Percentiles rank a stretch among this genome's conserved stretches.
These are phyloP conservation scores for Irpex rosettiformis DNA, from an alignment of 1,284 basidiomycete genomes.

Conservation along the genomic window DNA sequence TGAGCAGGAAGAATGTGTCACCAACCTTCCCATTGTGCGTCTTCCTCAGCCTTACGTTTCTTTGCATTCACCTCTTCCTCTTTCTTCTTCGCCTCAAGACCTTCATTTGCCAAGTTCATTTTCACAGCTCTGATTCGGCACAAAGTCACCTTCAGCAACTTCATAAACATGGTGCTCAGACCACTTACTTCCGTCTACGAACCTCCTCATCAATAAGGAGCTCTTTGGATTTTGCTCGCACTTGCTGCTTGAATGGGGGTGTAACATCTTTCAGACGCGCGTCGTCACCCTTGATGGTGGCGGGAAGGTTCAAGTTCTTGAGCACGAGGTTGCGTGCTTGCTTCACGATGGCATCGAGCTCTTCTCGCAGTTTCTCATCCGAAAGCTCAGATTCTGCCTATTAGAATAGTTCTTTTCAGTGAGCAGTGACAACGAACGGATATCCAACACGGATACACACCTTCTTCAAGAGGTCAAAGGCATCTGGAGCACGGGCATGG, in stretches of 20 bases:
- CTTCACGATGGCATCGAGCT: slow-evolving; percentile 73
- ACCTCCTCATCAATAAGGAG: slow-evolving; percentile 81
- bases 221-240: slow-evolving; percentile 70
- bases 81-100: slow-evolving; percentile 78
- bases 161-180: too few relatives aligned
- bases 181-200: slow-evolving; percentile 66
- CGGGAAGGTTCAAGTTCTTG: slow-evolving; percentile 56
- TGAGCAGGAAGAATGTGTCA: slow-evolving; percentile 29
- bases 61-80: slow-evolving; percentile 70
- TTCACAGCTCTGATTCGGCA: slow-evolving; percentile 62
- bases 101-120: slow-evolving; percentile 84
- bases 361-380: slow-evolving; percentile 69
- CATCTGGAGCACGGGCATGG: slow-evolving; percentile 76
- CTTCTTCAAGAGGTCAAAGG: slow-evolving; percentile 84
- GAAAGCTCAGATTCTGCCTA: slow-evolving; percentile 80
- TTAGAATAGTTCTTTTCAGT: slow-evolving; percentile 4
- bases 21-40: slow-evolving; percentile 73
- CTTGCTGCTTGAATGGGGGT: slow-evolving; percentile 60
- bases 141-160: background rate
- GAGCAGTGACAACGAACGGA: background rate
- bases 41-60: slow-evolving; percentile 82
- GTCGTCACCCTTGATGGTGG: slow-evolving; percentile 53
- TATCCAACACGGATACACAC: slow-evolving; percentile 32
- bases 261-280: slow-evolving; percentile 48
- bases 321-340: slow-evolving; percentile 65